Conservation (phyloP, 75 land plant species). For the Adiantum capillusveneris region DNA sequence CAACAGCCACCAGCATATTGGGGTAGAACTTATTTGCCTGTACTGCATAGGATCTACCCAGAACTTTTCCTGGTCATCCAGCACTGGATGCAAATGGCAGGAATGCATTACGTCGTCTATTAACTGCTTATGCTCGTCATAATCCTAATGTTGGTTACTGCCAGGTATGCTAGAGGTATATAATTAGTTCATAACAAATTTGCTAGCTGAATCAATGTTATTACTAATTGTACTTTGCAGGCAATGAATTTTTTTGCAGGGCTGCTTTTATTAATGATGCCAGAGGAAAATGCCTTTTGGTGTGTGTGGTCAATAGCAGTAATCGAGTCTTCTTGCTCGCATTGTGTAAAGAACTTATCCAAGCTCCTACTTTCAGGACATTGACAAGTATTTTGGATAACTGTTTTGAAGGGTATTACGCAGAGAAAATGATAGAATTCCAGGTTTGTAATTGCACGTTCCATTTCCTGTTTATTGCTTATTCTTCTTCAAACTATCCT, state of each 20-base stretch:
- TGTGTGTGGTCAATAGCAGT: slow-evolving; percentile 7
- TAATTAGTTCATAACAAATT: too few relatives aligned
- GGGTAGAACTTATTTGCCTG: background rate
- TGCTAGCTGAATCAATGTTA: too few relatives aligned
- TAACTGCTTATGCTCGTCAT: slow-evolving; percentile 97
- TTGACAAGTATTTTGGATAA: slow-evolving; percentile 72
- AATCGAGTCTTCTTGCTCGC: too few relatives aligned
- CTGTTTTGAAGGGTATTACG: slow-evolving; percentile 89
- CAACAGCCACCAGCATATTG: background rate
- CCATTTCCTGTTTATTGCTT: too few relatives aligned
- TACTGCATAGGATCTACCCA: slow-evolving; percentile 75
- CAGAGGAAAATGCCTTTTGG: slow-evolving; percentile 97
- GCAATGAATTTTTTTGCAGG: slow-evolving; percentile 97
- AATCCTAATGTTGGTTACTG: slow-evolving; percentile 98
- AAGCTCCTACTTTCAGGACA: slow-evolving; percentile 64
- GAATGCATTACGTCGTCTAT: slow-evolving; percentile 84
- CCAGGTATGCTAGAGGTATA: slow-evolving; percentile 49
- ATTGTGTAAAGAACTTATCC: too few relatives aligned
- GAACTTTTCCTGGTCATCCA: slow-evolving; percentile 99
- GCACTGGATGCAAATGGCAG: slow-evolving; percentile 94
- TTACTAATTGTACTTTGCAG: slow-evolving; percentile 28
- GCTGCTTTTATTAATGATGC: slow-evolving; percentile 73
- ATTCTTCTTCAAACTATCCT: too few relatives aligned
- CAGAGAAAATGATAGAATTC: slow-evolving; percentile 83
- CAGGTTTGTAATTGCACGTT: slow-evolving; percentile 46